Percentiles rank a stretch among this genome's conserved stretches.
Conservation (phyloP, 768 basidiomycete genomes). For the Botryobasidium botryosum region DNA sequence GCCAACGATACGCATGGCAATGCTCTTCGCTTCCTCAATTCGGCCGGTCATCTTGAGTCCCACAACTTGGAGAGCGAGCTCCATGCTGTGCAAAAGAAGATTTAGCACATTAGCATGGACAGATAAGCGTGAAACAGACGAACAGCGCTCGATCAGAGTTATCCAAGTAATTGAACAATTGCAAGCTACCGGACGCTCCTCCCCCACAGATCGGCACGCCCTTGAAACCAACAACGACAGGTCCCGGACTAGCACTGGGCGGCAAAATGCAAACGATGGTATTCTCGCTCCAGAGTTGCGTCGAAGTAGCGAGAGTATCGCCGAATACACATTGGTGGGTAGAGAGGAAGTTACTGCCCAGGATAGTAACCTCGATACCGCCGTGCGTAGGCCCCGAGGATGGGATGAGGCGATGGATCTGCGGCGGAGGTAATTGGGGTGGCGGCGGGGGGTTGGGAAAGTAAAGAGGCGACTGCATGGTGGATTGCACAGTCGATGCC, state of each 20-base stretch:
- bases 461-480: constrained; percentile 7
- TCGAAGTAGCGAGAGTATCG: constrained; percentile 60
- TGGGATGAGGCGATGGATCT: constrained; percentile 71
- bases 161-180: constrained; percentile 77
- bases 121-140: constrained; percentile 7
- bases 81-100: constrained; percentile 45
- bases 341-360: constrained; percentile 66
- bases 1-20: constrained; percentile 85
- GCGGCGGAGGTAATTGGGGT: constrained; percentile 5
- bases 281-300: constrained; percentile 83
- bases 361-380: constrained; percentile 85
- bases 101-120: constrained; percentile 10
- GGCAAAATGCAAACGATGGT: constrained; percentile 85
- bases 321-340: constrained; percentile 67
- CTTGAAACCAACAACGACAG: constrained; percentile 81
- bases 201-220: constrained; percentile 30
- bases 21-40: constrained; percentile 82
- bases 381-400: constrained; percentile 74
- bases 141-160: constrained; percentile 67
- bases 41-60: constrained; percentile 95
- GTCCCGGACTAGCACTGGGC: constrained; percentile 61
- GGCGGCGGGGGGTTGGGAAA: constrained; percentile 7
- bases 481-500: constrained; percentile 17
- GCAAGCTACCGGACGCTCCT: constrained; percentile 30
- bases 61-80: constrained; percentile 85